These are phyloP conservation scores for Mycena vulgaris DNA, from an alignment of 768 basidiomycete genomes.

Conservation along the genomic window DNA sequence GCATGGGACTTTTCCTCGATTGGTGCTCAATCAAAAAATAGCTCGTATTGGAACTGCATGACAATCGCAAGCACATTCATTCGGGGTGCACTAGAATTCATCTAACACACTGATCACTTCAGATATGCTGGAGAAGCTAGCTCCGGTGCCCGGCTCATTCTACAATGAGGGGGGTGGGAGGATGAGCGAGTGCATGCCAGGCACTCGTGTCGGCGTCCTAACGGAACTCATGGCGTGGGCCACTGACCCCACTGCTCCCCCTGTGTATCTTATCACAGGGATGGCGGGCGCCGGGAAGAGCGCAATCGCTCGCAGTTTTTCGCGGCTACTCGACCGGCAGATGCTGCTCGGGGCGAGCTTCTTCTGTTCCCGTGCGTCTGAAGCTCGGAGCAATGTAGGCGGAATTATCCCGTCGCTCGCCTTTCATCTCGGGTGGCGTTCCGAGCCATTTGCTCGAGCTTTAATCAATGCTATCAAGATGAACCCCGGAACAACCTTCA, in stretches of 20 bases:
- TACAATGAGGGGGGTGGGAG: no score
- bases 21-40: no score
- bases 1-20: no score
- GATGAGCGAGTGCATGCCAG: no score
- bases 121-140: slow-evolving; percentile 1
- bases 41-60: no score
- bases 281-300: no score
- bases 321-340: not conserved
- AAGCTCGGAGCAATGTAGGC: not conserved
- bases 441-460: not conserved
- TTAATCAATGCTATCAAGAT: not conserved
- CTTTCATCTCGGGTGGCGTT: not conserved
- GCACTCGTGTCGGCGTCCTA: not conserved
- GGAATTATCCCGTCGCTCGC: not conserved
- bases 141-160: no score
- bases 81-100: not conserved
- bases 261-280: not conserved
- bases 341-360: not conserved
- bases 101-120: not conserved
- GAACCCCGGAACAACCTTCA: not conserved
- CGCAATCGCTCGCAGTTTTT: not conserved
- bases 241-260: not conserved
- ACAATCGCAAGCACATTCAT: no score
- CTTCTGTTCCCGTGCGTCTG: not conserved
- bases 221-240: not conserved